These are phyloP conservation scores for Yamadazyma scolyti DNA, from an alignment of 805 yeast species.

Conservation along the genomic window DNA sequence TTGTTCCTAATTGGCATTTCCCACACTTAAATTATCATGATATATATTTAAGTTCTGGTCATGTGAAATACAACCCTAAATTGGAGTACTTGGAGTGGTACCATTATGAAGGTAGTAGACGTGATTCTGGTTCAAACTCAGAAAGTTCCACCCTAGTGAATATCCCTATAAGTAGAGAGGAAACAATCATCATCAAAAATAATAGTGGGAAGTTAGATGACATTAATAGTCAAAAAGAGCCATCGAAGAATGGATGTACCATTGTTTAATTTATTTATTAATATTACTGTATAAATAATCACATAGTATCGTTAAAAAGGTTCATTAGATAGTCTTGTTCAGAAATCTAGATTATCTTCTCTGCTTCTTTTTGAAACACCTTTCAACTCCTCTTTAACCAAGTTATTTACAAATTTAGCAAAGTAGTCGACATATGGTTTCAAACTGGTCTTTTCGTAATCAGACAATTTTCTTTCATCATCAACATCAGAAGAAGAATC, in stretches of 20 bases:
- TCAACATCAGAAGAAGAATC: slow-evolving; percentile 12
- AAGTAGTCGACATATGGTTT: slow-evolving; percentile 70
- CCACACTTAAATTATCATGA: slow-evolving; percentile 44
- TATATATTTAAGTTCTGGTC: slow-evolving; percentile 55
- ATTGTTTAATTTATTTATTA: too few species aligned
- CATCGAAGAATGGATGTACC: slow-evolving; percentile 1
- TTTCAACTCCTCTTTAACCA: slow-evolving; percentile 53
- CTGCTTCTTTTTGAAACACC: slow-evolving; percentile 30
- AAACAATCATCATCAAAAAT: slow-evolving; percentile 34
- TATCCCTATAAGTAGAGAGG: slow-evolving; percentile 13
- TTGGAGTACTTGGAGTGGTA: slow-evolving; percentile 68
- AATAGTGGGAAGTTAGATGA: slow-evolving; percentile 34
- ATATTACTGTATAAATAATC: too few species aligned
- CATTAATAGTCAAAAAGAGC: slow-evolving; percentile 7
- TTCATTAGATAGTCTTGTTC: slow-evolving; percentile 1
- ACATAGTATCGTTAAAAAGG: too few species aligned
- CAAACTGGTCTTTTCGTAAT: slow-evolving; percentile 64
- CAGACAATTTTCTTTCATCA: slow-evolving; percentile 23
- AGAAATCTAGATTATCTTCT: slow-evolving; percentile 32
- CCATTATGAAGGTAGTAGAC: slow-evolving; percentile 29
- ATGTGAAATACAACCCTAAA: slow-evolving; percentile 47
- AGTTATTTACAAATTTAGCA: slow-evolving; percentile 53
- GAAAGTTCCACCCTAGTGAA: slow-evolving; percentile 12
- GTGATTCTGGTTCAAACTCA: slow-evolving; percentile 4
- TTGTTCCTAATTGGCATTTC: slow-evolving; percentile 71